Base-by-base conservation (phyloP, 2,329 filamentous ascomycete genomes). In the Diaporthe sp. region DNA sequence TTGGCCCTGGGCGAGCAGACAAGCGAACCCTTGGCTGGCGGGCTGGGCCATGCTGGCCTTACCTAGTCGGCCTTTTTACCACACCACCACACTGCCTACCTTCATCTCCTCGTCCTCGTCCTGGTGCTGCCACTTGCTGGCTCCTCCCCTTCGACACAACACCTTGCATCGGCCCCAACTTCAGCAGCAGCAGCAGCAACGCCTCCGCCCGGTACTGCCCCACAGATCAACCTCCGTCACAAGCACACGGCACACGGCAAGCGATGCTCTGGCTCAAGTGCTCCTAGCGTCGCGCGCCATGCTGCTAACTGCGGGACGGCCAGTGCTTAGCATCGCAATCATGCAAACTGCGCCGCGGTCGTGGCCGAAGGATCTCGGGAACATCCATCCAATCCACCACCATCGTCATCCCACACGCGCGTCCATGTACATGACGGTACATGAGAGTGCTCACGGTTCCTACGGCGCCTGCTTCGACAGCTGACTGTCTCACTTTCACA, bases 321-420 rank as follows among this genome's bases (percentile, higher is more conserved):
- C n/a, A 63, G 22, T 66, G 27, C n/a, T 68, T 53, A 68, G 63
- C 63, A 68, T 39, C 47, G 32, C 63, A 53, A 30, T 68, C 32
- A 39, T 68, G 47, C 44, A 68, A 68, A 22, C 30, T 39, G 47
- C 47, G 63, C 47, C 42, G 63, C 63, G 47, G 63, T 68, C 63
- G 63, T 50, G 44, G 63, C 63, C 63, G 63, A 68, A 68, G 63
- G 63, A 53, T 68, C 63, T 68, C 63, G 63, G 63, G 47, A 68
- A 68, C 63, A 68, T 68, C 63, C 63, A 39, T 68, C 47, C 47
- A 53, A 39, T 68, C 63, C 63, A 68, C 32, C 63, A 19, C 32
- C 27, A 68, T 53, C 63, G 47, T 53, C 44, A 68, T 53, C 63
- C 47, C 32, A 68, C 63, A 68, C 63, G 32, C 63, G 63, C 63